Conservation (phyloP, 805 yeast species). For the Myxozyma nipponensis region DNA sequence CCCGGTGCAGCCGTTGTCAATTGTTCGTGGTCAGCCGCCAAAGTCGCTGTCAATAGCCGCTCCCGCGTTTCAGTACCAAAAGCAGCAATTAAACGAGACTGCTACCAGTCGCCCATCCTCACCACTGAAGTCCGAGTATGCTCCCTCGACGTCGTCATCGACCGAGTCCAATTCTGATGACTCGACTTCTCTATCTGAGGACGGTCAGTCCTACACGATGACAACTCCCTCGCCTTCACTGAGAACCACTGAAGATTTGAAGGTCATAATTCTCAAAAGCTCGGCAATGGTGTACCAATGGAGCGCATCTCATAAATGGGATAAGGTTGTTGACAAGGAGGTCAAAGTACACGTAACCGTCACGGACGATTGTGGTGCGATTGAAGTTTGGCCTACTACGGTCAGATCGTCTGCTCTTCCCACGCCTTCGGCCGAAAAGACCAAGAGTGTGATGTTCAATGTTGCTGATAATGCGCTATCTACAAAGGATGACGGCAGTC, state of each 20-base stretch:
- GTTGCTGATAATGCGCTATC: slow-evolving; percentile 12
- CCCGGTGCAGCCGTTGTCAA: background rate
- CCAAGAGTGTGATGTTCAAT: slow-evolving; percentile 11
- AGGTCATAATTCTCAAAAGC: slow-evolving; percentile 18
- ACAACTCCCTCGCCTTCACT: slow-evolving; percentile 4
- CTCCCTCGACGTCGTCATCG: slow-evolving; percentile 2
- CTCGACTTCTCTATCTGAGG: background rate
- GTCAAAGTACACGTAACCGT: slow-evolving; percentile 23
- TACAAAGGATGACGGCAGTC: background rate
- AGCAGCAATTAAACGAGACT: background rate
- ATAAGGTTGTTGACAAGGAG: slow-evolving; percentile 15
- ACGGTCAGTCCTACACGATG: background rate
- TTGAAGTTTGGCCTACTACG: slow-evolving; percentile 28
- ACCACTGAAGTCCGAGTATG: slow-evolving; percentile 11
- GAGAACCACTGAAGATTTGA: slow-evolving; percentile 9
- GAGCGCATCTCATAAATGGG: slow-evolving; percentile 25
- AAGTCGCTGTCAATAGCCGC: background rate
- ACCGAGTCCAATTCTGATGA: slow-evolving; percentile 8
- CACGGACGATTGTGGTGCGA: slow-evolving; percentile 13
- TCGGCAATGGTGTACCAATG: slow-evolving; percentile 29
- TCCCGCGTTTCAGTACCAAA: background rate
- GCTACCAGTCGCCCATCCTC: slow-evolving; percentile 5
- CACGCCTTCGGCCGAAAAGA: background rate
- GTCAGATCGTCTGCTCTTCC: background rate
- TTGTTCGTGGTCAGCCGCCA: background rate